Percentiles rank a stretch among this genome's conserved stretches.
phyloP scores from a whole-genome alignment of 1,284 basidiomycete species.

The Ceratobasidium sp. region DNA sequence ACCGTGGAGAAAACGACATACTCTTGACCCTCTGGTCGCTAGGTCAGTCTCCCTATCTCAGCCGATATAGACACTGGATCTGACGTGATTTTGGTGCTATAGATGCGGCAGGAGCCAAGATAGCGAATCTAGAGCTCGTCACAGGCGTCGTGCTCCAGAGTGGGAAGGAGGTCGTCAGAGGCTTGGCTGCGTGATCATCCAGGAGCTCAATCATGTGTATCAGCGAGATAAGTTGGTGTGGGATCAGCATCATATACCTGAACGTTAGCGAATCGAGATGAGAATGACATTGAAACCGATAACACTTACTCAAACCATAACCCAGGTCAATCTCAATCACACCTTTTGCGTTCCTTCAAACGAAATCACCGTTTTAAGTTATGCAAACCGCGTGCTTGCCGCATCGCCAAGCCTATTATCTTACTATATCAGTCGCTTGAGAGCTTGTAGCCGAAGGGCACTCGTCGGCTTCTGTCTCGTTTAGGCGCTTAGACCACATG shows the following conservation, averaged over 20 bases:
- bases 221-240: neutral
- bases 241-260: neutral
- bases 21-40: constrained; percentile 63
- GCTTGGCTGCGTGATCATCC: constrained; percentile 11
- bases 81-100: neutral
- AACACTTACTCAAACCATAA: neutral
- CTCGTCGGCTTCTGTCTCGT: neutral
- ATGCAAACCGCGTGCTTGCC: neutral
- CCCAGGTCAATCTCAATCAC: neutral
- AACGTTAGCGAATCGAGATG: neutral
- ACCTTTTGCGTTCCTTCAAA: neutral
- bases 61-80: neutral
- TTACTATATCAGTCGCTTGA: neutral
- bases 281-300: neutral
- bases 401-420: neutral
- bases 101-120: constrained; percentile 59
- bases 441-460: neutral
- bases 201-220: neutral
- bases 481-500: neutral
- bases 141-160: constrained; percentile 54
- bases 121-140: constrained; percentile 59
- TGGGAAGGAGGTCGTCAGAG: constrained; percentile 55
- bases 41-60: constrained; percentile 52
- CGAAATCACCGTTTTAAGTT: too few species aligned
- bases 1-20: constrained; percentile 61